Base-by-base conservation (phyloP, 1,139 yeast genomes). In the Candida sanyaensis region DNA sequence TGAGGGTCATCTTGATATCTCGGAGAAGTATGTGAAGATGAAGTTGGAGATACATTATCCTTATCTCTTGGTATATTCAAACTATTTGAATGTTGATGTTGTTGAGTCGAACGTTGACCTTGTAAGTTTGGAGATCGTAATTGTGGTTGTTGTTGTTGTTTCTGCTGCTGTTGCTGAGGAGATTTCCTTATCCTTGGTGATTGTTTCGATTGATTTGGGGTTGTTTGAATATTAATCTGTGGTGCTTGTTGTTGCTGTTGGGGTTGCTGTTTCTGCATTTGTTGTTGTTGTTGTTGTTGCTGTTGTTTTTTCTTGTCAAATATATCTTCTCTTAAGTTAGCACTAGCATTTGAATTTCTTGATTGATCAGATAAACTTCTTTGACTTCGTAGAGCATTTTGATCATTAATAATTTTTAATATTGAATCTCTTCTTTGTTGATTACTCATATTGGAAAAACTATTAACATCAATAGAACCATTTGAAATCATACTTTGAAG, bases 341-440 rank as follows among this genome's bases (percentile, higher is more conserved):
- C 57, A 29, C 50, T 50, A 3, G 45, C 8, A 13, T 24, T 34
- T 1, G 42, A 30, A 36, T 45, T 47, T 28, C 44, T 40, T 23
- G 43, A 38, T 26, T 50, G 42, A 23, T 49, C 45, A 2, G 49
- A 36, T 21, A 36, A 29, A 13, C 54, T 45, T 32, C 62, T 50
- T 43, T 54, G 58, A 26, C 52, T 56, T 41, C 62, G 52, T 44
- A 55, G 45, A 39, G 42, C 50, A 27, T 62, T 67, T 53, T 63
- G 72, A 46, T 71, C 75, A 51, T 59, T 70, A 12, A 75, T 61
- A 7, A 71, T 58, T 50, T 71, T 73, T 50, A 74, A 59, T 12
- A 75, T 69, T 1, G 78, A 72, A 52, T 72, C 75, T 47, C 79
- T 60, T 44, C 79, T 64, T 55, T 75, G 77, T 51, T 71, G 76